These are phyloP conservation scores for Cryptomeria japonica DNA, from an alignment of 75 land plant genomes.

Conservation along the genomic window DNA sequence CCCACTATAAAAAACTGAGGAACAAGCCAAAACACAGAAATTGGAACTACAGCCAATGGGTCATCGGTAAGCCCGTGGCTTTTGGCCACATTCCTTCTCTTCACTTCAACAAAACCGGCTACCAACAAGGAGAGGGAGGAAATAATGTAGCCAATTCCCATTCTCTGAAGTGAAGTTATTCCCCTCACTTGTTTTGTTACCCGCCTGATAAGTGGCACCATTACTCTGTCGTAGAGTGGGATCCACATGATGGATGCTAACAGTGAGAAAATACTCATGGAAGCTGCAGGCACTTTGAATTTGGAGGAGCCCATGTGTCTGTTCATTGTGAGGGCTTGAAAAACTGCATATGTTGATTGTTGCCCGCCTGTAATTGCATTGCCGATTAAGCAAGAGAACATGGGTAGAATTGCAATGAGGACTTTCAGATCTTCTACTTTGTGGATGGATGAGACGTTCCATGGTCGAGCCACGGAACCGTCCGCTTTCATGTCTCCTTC, in stretches of 20 bases:
- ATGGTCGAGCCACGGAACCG: conserved; percentile 34
- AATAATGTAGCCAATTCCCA: too few relatives aligned
- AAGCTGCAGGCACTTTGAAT: conserved; percentile 63
- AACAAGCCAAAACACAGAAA: too few relatives aligned
- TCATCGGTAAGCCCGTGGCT: too few relatives aligned
- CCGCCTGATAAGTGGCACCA: too few relatives aligned
- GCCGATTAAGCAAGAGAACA: conserved; percentile 37
- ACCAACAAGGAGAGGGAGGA: too few relatives aligned
- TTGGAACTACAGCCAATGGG: too few relatives aligned
- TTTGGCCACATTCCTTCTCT: too few relatives aligned
- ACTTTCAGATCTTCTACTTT: conserved; percentile 59
- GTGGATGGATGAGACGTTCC: conserved; percentile 51
- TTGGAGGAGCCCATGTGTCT: conserved; percentile 32
- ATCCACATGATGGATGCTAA: conserved; percentile 22
- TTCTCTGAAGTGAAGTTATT: too few relatives aligned
- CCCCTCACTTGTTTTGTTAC: too few relatives aligned
- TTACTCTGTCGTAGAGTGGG: not conserved
- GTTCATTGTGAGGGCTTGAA: conserved; percentile 65
- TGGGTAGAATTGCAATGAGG: conserved; percentile 37
- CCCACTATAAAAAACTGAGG: too few relatives aligned
- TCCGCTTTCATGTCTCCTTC: conserved; percentile 36
- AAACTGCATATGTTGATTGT: conserved; percentile 32
- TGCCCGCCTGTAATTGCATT: conserved; percentile 14
- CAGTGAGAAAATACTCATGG: conserved; percentile 28
- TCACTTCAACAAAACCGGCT: too few relatives aligned